phyloP scores from a whole-genome alignment of 768 basidiomycete species.

The Boletellus emodensis region DNA sequence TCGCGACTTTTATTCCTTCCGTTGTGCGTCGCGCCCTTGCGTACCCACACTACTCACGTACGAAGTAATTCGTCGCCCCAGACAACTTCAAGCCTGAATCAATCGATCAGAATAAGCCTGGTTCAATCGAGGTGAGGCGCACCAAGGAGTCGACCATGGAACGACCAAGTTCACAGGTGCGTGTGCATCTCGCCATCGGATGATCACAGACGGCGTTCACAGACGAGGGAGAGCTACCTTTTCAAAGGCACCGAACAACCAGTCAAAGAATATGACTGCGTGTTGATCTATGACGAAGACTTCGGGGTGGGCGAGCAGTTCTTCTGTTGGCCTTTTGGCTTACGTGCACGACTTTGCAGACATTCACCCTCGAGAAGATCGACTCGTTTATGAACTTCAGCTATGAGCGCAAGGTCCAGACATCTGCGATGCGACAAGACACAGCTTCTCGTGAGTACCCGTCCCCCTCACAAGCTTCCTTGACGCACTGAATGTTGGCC shows the following conservation, averaged over 20 bases:
- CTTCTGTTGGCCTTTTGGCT: background rate
- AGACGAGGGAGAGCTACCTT: constrained; percentile 51
- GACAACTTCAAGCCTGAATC: constrained; percentile 77
- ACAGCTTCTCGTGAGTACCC: constrained; percentile 22
- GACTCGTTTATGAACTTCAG: constrained; percentile 59
- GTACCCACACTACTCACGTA: background rate
- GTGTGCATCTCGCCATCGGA: background rate
- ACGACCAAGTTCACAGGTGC: constrained; percentile 62
- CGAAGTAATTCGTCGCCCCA: constrained; percentile 26
- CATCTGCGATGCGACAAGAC: constrained; percentile 18
- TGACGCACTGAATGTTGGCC: background rate
- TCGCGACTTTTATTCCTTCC: constrained; percentile 72
- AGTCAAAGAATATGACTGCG: constrained; percentile 69
- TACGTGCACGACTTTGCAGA: constrained; percentile 38
- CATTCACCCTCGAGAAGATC: constrained; percentile 70
- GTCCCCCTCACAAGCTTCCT: background rate
- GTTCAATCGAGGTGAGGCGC: constrained; percentile 58
- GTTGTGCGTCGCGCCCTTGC: constrained; percentile 49
- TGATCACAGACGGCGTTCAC: constrained; percentile 1
- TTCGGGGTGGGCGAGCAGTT: constrained; percentile 46
- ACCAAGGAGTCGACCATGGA: constrained; percentile 57
- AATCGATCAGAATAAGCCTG: constrained; percentile 61
- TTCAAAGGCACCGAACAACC: constrained; percentile 56
- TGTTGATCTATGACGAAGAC: constrained; percentile 77
- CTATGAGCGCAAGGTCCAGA: constrained; percentile 44